phyloP scores from a whole-genome alignment of 1,284 basidiomycete species.

The Pyrrhoderma lamaoense region DNA sequence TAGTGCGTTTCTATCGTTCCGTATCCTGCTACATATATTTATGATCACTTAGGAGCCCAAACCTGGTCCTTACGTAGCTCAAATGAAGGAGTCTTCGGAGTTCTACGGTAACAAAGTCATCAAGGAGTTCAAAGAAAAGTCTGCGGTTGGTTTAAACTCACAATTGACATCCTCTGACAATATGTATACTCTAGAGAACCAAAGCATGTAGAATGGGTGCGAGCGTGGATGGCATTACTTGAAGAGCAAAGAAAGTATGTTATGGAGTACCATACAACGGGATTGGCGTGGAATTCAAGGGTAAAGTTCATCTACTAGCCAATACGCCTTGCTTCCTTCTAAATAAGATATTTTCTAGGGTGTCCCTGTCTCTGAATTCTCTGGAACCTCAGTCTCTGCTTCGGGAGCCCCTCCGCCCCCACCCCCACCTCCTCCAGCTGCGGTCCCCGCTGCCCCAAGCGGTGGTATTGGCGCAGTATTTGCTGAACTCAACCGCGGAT shows the following conservation, averaged over 20 bases:
- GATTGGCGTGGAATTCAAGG: conserved; percentile 85
- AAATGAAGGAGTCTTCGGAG: conserved; percentile 82
- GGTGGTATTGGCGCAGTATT: conserved; percentile 85
- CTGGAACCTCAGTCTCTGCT: conserved; percentile 35
- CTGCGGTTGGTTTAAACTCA: conserved; percentile 25
- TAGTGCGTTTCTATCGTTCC: conserved; percentile 37
- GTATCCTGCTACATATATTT: conserved; percentile 5
- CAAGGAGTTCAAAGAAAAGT: conserved; percentile 93
- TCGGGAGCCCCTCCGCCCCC: conserved; percentile 54
- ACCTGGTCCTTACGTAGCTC: conserved; percentile 77
- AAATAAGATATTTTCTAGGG: conserved; percentile 40
- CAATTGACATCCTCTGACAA: conserved; percentile 3
- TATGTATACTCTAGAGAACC: conserved; percentile 54
- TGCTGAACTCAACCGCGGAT: conserved; percentile 86
- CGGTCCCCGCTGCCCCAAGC: conserved; percentile 31
- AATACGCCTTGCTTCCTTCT: background rate
- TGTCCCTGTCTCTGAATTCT: conserved; percentile 50
- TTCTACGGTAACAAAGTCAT: conserved; percentile 92
- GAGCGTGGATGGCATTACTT: conserved; percentile 63
- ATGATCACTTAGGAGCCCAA: conserved; percentile 54
- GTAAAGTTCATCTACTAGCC: conserved; percentile 33
- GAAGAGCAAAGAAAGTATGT: conserved; percentile 82
- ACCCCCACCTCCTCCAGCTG: conserved; percentile 35
- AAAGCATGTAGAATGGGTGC: conserved; percentile 88
- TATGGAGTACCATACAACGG: conserved; percentile 82